Evolutionary conservation across 2,329 filamentous ascomycete species (phyloP), one percentile per base, ranked within the genome.

Genomic region (Aspergillus melleus): DNA sequence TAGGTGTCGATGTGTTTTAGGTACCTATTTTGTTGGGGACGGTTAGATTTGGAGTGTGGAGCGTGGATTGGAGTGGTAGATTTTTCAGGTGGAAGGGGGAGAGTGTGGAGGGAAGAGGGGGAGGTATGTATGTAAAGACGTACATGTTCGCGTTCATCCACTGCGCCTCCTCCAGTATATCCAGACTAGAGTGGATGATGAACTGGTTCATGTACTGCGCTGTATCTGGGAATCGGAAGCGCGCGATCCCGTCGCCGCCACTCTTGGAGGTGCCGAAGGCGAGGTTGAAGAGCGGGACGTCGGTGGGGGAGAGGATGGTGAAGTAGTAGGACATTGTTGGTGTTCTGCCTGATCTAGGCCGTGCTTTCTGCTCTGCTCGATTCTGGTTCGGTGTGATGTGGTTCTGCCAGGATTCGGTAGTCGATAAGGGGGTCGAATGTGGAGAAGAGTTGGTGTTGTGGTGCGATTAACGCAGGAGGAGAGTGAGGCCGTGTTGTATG

Each of bases 191-290:
- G 80, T 99, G 94, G 32, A 96, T 88, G 73, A 98, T 92, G 81
- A 99, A 98, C 77, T 97, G 95, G 80, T 97, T 97, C 83, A 97
- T 90, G 76, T 96, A 91, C 64, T 91, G 88, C 57, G 94, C 90
- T 71, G 96, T 89, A 66, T 96, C 91, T 60, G 86, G 87, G 82
- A 96, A 97, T 72, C 91, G 90, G 62, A 97, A 98, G 72, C 91
- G 90, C 52, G 94, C 86, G 74, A 92, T 84, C 68, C 95, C 95
- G 82, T 98, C 95, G 74, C 94, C 94, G 79, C 94, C 93, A 70
- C 92, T 90, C 78, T 97, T 97, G 46, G 92, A 96, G 44, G 94
- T 97, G 70, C 95, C 95, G 76, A 99, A 99, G 74, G 96, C 93
- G 78, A 96, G 87, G 80, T 96, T 94, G 80, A 98, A 99, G 67